Evolutionary conservation across 345 rosid species (phyloP), one percentile per base, ranked within the genome.

Genomic region (Hibiscus mutabilis): DNA sequence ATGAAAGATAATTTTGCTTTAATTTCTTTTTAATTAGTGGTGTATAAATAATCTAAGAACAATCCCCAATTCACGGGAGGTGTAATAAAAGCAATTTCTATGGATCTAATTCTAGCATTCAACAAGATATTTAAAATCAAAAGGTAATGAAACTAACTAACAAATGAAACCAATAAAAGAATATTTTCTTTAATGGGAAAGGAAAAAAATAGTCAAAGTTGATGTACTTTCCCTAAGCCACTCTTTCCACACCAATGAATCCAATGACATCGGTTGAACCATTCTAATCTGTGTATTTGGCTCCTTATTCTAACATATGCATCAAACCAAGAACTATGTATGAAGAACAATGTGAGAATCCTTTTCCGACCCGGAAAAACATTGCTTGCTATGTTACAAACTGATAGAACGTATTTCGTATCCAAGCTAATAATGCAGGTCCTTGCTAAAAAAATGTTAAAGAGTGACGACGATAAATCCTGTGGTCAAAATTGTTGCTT

Each of bases 41-140:
- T 37, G 11, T 55, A 84, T 76, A 74, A 77, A 68, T 68, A 71
- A 83, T 82, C 82, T 79, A 81, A 73, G 14, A 69, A 62, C 67
- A 69, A 75, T 75, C 83, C 83, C 88, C 82, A 69, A 67, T 72
- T 67, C 61, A 84, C 69, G 78, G 82, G 77, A 76, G 65, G 82
- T 80, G 84, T 78, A 80, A 82, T 77, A 83, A 66, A 80, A 4
- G 78, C 79, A 80, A 78, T 75, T 75, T 80, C 78, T 79, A 75
- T 76, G 44, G 44, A 67, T 66, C 84, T 87, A 80, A 82, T 77
- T 81, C 87, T 83, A 84, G 63, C 73, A 27, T 71, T 79, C 76
- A 82, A 73, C 82, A 72, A 52, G 37, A 61, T 56, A 60, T 67
- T 78, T 71, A 71, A 35, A 66, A 71, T 71, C 68, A 60, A 66